These are phyloP conservation scores for Ogataea hybrid DNA, from an alignment of 1,139 yeast genomes.

Conservation along the genomic window DNA sequence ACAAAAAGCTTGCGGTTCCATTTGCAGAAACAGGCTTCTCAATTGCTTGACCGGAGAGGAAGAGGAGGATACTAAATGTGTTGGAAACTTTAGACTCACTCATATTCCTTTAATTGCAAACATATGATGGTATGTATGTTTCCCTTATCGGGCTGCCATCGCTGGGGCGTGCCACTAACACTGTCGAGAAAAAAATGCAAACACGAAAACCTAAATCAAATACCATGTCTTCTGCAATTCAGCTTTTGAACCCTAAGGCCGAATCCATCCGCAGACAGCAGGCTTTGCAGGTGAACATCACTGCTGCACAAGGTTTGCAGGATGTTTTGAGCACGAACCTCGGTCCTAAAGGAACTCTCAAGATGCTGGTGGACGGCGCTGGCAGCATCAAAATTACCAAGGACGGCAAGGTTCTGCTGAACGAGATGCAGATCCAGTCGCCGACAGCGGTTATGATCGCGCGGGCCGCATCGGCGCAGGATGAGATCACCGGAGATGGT, in stretches of 20 bases:
- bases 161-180: slow-evolving; percentile 1
- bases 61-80: neutral
- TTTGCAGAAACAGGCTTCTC: neutral
- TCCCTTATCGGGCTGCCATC: slow-evolving; percentile 10
- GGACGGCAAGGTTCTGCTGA: slow-evolving; percentile 90
- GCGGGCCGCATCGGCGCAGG: slow-evolving; percentile 98
- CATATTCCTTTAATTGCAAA: neutral
- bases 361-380: slow-evolving; percentile 95
- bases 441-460: slow-evolving; percentile 99
- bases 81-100: neutral
- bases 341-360: slow-evolving; percentile 97
- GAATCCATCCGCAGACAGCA: slow-evolving; percentile 93
- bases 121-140: neutral
- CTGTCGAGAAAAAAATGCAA: slow-evolving; percentile 11
- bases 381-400: slow-evolving; percentile 94
- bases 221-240: slow-evolving; percentile 58
- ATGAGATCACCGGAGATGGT: slow-evolving; percentile 98
- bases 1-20: slow-evolving; percentile 5
- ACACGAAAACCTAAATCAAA: slow-evolving; percentile 10
- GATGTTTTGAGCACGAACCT: slow-evolving; percentile 85
- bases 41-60: neutral
- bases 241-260: slow-evolving; percentile 93
- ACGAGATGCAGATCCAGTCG: slow-evolving; percentile 98
- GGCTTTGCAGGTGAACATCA: slow-evolving; percentile 90
- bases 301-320: slow-evolving; percentile 97